Evolutionary conservation across 2,329 filamentous ascomycete genomes (phyloP).

Genomic region (Phialocephala sp.): DNA sequence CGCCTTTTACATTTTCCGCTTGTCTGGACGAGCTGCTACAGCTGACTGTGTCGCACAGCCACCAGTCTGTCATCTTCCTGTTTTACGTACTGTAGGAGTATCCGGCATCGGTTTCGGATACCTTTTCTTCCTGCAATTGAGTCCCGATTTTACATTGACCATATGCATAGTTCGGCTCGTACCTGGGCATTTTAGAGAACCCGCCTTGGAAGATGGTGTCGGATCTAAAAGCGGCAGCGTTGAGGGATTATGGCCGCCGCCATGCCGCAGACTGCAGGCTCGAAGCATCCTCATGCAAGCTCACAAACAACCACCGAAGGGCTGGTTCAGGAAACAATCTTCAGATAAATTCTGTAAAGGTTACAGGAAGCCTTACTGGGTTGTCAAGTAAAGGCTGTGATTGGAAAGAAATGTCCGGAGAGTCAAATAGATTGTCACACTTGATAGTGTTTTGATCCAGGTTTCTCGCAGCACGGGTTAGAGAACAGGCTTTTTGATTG

Average conservation of each 20-base stretch:
- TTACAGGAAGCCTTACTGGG: conserved; percentile 6
- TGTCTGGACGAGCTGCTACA: background rate
- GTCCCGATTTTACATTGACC: conserved; percentile 4
- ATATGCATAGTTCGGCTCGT: background rate
- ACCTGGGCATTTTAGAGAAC: conserved; percentile 1
- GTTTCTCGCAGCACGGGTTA: conserved; percentile 5
- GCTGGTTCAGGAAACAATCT: no score
- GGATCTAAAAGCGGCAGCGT: background rate
- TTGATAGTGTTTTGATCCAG: conserved; percentile 1
- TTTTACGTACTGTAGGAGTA: background rate
- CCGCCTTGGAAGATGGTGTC: background rate
- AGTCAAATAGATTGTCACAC: conserved; percentile 6
- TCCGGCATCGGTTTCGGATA: conserved; percentile 2
- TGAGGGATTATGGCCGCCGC: background rate
- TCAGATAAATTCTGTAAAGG: background rate
- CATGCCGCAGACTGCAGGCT: no score
- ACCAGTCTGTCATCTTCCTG: conserved; percentile 12
- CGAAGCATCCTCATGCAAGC: no score
- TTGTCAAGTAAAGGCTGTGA: background rate
- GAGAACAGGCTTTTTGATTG: conserved; percentile 11
- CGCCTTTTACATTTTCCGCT: conserved; percentile 6
- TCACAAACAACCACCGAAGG: no score
- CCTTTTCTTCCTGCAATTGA: background rate
- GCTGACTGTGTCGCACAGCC: conserved; percentile 17
- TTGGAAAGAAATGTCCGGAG: conserved; percentile 1